These are phyloP conservation scores for Aureobasidium sp. DNA, from an alignment of 2,329 filamentous ascomycete species.

Conservation along the genomic window DNA sequence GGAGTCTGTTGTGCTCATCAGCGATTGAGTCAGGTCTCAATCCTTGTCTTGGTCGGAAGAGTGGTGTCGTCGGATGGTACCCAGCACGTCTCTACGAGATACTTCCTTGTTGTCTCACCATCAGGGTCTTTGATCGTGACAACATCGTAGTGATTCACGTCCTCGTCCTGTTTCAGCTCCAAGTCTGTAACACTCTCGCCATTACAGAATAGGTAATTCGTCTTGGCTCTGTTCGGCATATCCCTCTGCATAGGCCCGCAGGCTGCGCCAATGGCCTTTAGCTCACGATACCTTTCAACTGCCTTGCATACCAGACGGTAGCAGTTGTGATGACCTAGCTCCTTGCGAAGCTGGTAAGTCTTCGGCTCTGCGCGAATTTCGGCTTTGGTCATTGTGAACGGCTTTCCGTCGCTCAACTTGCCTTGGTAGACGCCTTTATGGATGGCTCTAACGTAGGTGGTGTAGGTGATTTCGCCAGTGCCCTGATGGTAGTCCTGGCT, in stretches of 20 bases:
- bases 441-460: background rate
- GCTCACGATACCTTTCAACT: background rate
- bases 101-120: background rate
- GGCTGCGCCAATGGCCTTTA: background rate
- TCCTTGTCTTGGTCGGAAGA: background rate
- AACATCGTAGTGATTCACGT: background rate
- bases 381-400: background rate
- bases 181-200: background rate
- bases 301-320: background rate
- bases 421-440: background rate
- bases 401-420: background rate
- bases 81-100: background rate
- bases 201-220: background rate
- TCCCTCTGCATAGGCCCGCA: background rate
- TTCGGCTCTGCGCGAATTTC: background rate
- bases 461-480: background rate
- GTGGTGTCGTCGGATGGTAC: background rate
- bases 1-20: background rate
- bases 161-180: background rate
- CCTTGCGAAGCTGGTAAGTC: background rate
- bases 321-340: background rate
- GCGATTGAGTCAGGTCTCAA: background rate
- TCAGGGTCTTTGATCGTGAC: background rate
- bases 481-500: background rate
- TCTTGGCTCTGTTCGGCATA: background rate